Conservation (phyloP, 164 flowering plant genomes). For the Echeveria elegans region DNA sequence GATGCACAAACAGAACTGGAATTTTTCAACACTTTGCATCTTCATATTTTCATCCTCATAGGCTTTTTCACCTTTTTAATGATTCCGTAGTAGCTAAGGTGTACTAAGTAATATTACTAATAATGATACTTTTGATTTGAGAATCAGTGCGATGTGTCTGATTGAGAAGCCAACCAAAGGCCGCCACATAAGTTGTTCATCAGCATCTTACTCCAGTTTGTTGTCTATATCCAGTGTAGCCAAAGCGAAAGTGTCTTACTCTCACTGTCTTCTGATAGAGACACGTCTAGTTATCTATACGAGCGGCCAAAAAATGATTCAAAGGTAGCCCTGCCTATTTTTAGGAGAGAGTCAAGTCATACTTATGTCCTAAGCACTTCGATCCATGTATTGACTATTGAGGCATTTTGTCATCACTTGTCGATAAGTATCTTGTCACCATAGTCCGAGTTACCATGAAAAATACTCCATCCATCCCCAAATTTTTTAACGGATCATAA, state of each 20-base stretch:
- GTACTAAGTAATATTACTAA: not conserved
- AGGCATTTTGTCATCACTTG: not conserved
- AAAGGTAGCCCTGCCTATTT: too few species aligned
- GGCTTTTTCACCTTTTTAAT: not conserved
- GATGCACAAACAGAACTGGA: not conserved
- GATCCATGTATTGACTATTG: too few species aligned
- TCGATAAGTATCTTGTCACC: too few species aligned
- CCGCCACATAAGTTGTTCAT: not conserved
- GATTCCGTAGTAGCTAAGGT: not conserved
- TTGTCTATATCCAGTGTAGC: not conserved
- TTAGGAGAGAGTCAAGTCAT: slow-evolving; percentile 17
- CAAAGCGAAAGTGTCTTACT: not conserved
- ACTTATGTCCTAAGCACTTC: too few species aligned
- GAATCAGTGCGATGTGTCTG: not conserved
- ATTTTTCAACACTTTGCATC: not conserved
- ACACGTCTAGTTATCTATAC: not conserved
- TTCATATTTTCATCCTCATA: not conserved
- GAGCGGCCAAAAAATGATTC: too few species aligned
- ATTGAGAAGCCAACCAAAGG: not conserved
- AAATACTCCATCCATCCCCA: too few species aligned
- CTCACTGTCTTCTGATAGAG: not conserved
- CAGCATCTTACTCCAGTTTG: not conserved
- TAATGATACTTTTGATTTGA: not conserved
- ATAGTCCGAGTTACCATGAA: too few species aligned
- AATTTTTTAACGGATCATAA: too few species aligned